Evolutionary conservation across 2,329 filamentous ascomycete species (phyloP).

Genomic region (Teratosphaeria nubilosa): DNA sequence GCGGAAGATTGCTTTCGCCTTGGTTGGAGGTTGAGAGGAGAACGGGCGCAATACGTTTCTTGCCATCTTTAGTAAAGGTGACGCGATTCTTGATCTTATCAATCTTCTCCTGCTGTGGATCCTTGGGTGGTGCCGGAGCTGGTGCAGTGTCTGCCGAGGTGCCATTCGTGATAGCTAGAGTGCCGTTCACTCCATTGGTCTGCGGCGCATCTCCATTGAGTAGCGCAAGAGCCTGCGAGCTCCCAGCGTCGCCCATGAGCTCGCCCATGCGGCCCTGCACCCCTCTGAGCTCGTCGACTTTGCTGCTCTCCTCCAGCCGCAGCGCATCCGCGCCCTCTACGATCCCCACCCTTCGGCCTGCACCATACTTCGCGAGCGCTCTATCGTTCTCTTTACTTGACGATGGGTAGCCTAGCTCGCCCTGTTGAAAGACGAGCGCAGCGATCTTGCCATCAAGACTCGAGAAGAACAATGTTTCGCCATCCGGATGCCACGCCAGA

Average conservation of each 20-base stretch:
- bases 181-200: conserved; percentile 38
- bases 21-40: conserved; percentile 77
- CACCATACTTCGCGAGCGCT: conserved; percentile 85
- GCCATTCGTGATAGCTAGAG: conserved; percentile 17
- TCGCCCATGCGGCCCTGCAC: conserved; percentile 95
- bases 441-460: conserved; percentile 86
- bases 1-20: conserved; percentile 77
- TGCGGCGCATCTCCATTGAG: conserved; percentile 23
- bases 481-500: conserved; percentile 86
- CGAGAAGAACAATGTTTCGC: conserved; percentile 72
- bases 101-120: conserved; percentile 49
- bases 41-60: conserved; percentile 86
- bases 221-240: conserved; percentile 37
- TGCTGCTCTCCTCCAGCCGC: conserved; percentile 74
- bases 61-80: conserved; percentile 91
- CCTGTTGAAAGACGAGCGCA: conserved; percentile 68
- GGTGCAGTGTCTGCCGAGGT: conserved; percentile 20
- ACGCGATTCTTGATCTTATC: conserved; percentile 79
- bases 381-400: conserved; percentile 83
- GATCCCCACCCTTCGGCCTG: conserved; percentile 78
- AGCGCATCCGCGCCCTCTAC: conserved; percentile 86
- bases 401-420: conserved; percentile 83
- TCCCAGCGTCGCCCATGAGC: conserved; percentile 76
- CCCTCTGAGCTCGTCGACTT: conserved; percentile 77
- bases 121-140: conserved; percentile 33